Base-by-base conservation (phyloP, 1,284 basidiomycete genomes). In the Ganoderma resinaceum region DNA sequence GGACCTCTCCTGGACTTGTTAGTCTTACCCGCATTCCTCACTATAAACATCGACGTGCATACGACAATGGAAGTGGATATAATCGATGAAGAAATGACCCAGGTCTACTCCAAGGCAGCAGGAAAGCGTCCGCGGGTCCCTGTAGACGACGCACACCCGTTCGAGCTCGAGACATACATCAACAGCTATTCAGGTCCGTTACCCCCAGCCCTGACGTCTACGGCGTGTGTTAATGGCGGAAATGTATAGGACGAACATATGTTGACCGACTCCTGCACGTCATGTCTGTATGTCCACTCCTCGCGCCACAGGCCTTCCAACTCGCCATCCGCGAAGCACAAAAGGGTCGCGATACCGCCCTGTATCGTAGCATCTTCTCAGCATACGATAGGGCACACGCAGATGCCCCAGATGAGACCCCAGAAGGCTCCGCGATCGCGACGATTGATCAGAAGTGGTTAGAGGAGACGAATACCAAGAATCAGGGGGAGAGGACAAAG, bases 81-180 rank as follows among this genome's bases (percentile, higher is more conserved):
- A 5, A 63, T 71, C 3, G 77, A 79, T 38, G 77, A 80, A 14
- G 75, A 77, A 35, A 12, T 46, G 26, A 20, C 46, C 20, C 66
- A 71, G 11, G 18, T n/a, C 1, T 71, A 68, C 26, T 20, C 53
- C 16, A 74, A 70, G 60, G 55, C 62, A 16, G 60, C 46, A 2
- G 66, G 67, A 3, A 75, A 76, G 65, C 66, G 70, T 55, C 70
- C 72, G 2, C 63, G 81, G 37, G 82, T 86, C 6, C 81, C 83
- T 20, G 85, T 94, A 16, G 91, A 94, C 77, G 91, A 92, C 63
- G 84, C 85, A 0, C 92, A 94, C 76, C 92, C 93, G 2, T 94
- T 94, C 76, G 93, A 95, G 75, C 84, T 95, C 60, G 93, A 95
- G 70, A 79, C 87, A 38, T 90, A 91, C 75, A 87, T 90, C 66